Conservation (phyloP, 495 filamentous ascomycete species). For the Hypoxylon lienhwacheense region DNA sequence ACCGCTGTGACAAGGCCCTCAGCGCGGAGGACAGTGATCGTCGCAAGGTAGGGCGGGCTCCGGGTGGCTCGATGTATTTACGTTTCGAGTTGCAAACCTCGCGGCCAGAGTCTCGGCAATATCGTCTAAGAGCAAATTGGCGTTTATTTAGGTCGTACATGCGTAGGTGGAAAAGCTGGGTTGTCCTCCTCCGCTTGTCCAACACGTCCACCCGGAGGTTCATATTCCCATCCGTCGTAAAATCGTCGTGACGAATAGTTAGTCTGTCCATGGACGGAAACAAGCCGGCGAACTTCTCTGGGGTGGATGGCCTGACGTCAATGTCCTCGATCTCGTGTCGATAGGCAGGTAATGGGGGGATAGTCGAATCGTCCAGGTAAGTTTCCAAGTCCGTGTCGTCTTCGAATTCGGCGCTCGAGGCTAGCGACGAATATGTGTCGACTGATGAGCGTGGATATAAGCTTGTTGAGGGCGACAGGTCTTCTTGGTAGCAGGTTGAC, state of each 20-base stretch:
- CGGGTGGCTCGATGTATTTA: conserved; percentile 61
- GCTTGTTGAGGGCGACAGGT: conserved; percentile 51
- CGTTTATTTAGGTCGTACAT: conserved; percentile 90
- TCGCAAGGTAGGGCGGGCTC: conserved; percentile 53
- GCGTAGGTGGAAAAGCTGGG: conserved; percentile 90
- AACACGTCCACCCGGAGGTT: conserved; percentile 83
- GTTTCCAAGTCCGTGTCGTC: conserved; percentile 56
- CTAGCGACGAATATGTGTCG: conserved; percentile 77
- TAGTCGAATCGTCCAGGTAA: conserved; percentile 46
- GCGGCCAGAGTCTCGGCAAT: conserved; percentile 89
- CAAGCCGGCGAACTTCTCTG: conserved; percentile 79
- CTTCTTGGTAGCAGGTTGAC: conserved; percentile 46
- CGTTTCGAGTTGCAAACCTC: conserved; percentile 87
- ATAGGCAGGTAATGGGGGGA: conserved; percentile 61
- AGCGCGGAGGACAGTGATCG: conserved; percentile 77
- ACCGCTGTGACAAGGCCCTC: conserved; percentile 63
- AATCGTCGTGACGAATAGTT: conserved; percentile 86
- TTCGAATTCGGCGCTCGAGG: conserved; percentile 65
- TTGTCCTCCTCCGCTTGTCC: conserved; percentile 61
- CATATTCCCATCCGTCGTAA: conserved; percentile 94
- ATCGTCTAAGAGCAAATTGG: conserved; percentile 88
- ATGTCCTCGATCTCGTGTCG: conserved; percentile 60
- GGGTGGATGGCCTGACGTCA: conserved; percentile 71
- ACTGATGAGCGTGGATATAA: conserved; percentile 64
- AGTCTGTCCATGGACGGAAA: conserved; percentile 84